Evolutionary conservation across 2,329 filamentous ascomycete genomes (phyloP), one percentile per base, ranked within the genome.

Genomic region (Samsoniella hepiali): DNA sequence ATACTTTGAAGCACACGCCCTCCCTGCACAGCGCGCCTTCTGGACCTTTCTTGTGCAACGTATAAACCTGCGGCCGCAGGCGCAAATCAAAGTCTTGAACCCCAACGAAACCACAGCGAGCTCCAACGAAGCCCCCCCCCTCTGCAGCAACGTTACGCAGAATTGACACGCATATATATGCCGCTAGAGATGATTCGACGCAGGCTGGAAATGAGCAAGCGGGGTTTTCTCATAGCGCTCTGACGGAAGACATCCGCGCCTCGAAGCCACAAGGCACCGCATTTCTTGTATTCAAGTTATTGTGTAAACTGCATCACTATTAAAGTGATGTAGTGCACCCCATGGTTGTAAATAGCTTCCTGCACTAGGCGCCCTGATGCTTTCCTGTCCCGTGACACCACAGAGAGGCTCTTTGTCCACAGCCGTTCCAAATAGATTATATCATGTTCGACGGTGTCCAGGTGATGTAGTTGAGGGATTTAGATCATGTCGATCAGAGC

Each of bases 81-180:
- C 54, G 38, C 54, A 56, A 56, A 44, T 44, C 38, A 42, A 32
- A 29, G 54, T 44, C 54, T 56, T 56, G 54, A 56, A 31, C 13
- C 45, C 27, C 29, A n/a, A 49, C 27, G 45, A 31, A 49, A 27
- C 22, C 45, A 27, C 15, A 31, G 45, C 45, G 7, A 31, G 27
- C n/a, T 38, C 54, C 54, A 56, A 22, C 31, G 32, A 36, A 53
- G 13, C 27, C 15, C 17, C 17, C 27, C 4, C 15, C 54, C 15
- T 56, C 38, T 44, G 15, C 38, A 22, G 15, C 27, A 5, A 9
- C 10, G 53, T 56, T 56, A 44, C 36, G 38, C 54, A 42, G 54
- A n/a, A 32, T n/a, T n/a, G 17, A n/a, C 9, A 44, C 13, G 38
- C n/a, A 38, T n/a, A 42, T 42, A 5, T 13, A 10, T 15, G 17